A percentile compares a stretch with the other conserved stretches of the same genome.
Conservation (phyloP, 345 rosid genomes). For the Draba incana region DNA sequence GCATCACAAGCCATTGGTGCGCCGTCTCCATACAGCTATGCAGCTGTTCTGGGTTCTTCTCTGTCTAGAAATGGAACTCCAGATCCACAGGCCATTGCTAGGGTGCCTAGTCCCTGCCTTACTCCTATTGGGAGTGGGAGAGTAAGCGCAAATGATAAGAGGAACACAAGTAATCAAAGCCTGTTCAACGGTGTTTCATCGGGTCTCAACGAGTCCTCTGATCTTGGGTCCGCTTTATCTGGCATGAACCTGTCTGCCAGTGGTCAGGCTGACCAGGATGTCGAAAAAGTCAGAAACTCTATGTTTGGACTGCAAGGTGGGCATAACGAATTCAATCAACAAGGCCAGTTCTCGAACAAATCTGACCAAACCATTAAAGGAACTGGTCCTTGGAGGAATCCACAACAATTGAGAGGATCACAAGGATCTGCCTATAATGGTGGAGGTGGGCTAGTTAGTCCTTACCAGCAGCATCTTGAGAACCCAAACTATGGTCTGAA, state of each 20-base stretch:
- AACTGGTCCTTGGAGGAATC: conserved; percentile 46
- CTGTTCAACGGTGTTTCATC: conserved; percentile 60
- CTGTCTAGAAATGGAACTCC: conserved; percentile 88
- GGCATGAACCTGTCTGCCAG: conserved; percentile 63
- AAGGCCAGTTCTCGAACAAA: conserved; percentile 46
- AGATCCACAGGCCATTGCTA: conserved; percentile 73
- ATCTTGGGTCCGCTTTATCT: conserved; percentile 65
- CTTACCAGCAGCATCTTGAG: conserved; percentile 61
- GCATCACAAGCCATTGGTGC: conserved; percentile 53
- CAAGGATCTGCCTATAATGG: conserved; percentile 57
- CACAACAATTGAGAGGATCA: conserved; percentile 67
- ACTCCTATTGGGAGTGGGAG: conserved; percentile 87
- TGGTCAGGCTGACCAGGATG: conserved; percentile 51
- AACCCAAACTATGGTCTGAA: conserved; percentile 51
- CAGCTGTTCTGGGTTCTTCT: conserved; percentile 77
- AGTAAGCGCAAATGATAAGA: conserved; percentile 59
- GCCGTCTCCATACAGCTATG: conserved; percentile 67
- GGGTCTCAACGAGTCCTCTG: conserved; percentile 58
- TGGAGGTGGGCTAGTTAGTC: conserved; percentile 36
- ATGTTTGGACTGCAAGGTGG: conserved; percentile 55
- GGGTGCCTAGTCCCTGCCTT: conserved; percentile 89
- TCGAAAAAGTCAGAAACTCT: conserved; percentile 53
- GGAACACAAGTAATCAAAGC: conserved; percentile 53
- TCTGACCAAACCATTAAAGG: conserved; percentile 44
- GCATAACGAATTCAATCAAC: conserved; percentile 50